Base-by-base conservation (phyloP, 257 asterid species). In the Plantago ovata region DNA sequence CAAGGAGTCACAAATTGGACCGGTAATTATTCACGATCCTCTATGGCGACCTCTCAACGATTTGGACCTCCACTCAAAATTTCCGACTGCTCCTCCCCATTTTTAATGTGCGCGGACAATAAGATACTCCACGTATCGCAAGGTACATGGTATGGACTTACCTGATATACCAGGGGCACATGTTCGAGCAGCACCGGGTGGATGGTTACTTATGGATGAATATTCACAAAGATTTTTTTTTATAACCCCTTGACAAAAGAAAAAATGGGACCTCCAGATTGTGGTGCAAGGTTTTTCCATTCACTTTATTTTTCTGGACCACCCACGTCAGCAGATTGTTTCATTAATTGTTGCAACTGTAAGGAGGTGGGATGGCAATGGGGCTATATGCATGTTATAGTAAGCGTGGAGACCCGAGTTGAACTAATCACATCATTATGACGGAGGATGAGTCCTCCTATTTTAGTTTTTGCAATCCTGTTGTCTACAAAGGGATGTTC, bases 221-320 rank as follows among this genome's bases (percentile, higher is more conserved):
- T n/a, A n/a, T n/a, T n/a, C 12, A 56, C 0, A 10, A 3, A 5
- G 9, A 36, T 38, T 38, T 38, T 19, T 38, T 56, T 56, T 47
- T 56, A 36, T 12, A 56, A 56, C 10, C 48, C 61, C 47, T 38
- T 56, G 10, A 56, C 61, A 7, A 12, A 38, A 56, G 24, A 28
- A 56, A 12, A 18, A 11, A 56, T 56, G 38, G 9, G 2, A 56
- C 24, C 38, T 2, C 61, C 61, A 1, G 48, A 38, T 11, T 15
- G 19, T 51, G 18, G 9, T 38, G 46, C 10, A 24, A 6, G 2
- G 9, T 6, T 1, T 2, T 23, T 19, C 22, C 0, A 6, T 1
- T 16, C 11, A 12, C 10, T 56, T 10, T 56, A 38, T 38, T 38
- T 56, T 8, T 47, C 38, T 13, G 19, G 46, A 56, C 43, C 43